phyloP scores from a whole-genome alignment of 805 yeast genomes.

The Cyberlindnera meyerae region DNA sequence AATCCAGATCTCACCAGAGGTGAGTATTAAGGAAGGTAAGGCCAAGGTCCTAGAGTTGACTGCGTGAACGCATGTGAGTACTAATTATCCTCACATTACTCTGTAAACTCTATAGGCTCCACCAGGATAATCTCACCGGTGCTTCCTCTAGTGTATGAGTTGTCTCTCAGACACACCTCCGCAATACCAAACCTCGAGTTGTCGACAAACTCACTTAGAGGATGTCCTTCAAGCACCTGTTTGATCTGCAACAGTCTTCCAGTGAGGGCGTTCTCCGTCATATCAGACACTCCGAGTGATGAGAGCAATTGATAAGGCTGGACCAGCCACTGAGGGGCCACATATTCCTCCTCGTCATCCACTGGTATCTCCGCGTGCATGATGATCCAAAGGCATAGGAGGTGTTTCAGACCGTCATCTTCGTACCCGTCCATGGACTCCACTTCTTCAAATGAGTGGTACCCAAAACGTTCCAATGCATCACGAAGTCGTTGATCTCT shows the following conservation, averaged over 20 bases:
- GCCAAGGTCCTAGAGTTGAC: not conserved
- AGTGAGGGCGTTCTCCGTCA: not conserved
- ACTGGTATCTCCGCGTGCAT: constrained; percentile 6
- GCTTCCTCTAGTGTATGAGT: constrained; percentile 18
- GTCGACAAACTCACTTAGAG: constrained; percentile 6
- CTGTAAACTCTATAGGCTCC: constrained; percentile 10
- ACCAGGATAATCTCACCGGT: constrained; percentile 18
- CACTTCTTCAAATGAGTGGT: constrained; percentile 40
- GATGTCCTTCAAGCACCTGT: constrained; percentile 4
- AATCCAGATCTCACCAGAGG: not conserved
- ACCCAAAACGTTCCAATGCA: constrained; percentile 45
- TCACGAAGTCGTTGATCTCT: constrained; percentile 45
- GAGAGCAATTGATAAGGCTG: constrained; percentile 1
- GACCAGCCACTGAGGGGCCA: constrained; percentile 18
- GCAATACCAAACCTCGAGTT: constrained; percentile 14
- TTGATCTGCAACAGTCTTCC: constrained; percentile 6
- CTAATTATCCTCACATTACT: not conserved
- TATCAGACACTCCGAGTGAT: not conserved
- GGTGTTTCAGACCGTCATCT: constrained; percentile 30
- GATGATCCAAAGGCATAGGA: constrained; percentile 19
- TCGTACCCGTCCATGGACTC: constrained; percentile 30
- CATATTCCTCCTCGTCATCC: constrained; percentile 8
- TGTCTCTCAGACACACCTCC: constrained; percentile 7
- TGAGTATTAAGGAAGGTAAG: not conserved
- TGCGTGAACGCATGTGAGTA: no score